These are phyloP conservation scores for Wickerhamomyces chambardii DNA, from an alignment of 805 yeast species.

Conservation along the genomic window DNA sequence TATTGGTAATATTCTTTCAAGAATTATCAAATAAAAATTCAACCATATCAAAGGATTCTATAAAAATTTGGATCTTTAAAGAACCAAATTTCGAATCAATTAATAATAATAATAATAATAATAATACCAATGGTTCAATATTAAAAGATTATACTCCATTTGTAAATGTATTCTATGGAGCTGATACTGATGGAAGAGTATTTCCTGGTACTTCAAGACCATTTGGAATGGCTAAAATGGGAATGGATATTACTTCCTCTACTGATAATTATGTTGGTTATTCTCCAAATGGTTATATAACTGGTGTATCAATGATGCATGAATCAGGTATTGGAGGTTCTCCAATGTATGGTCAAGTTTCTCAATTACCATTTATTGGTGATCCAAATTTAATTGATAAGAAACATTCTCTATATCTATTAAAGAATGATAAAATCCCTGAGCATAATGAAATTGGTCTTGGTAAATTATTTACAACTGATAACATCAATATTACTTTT, in stretches of 20 bases:
- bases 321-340: conserved; percentile 31
- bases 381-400: not conserved
- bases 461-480: conserved; percentile 14
- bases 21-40: too few species aligned
- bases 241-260: conserved; percentile 20
- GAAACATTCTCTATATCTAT: too few species aligned
- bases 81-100: too few species aligned
- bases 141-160: not conserved
- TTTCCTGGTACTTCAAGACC: conserved; percentile 28
- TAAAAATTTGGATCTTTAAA: too few species aligned
- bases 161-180: conserved; percentile 25
- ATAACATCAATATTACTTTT: conserved; percentile 17
- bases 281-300: conserved; percentile 20
- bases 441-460: conserved; percentile 20
- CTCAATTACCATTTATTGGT: conserved; percentile 20
- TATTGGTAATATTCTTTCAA: too few species aligned
- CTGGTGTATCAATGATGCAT: conserved; percentile 28
- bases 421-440: not conserved
- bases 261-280: conserved; percentile 25
- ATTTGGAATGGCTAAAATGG: conserved; percentile 28
- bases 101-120: too few species aligned
- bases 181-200: conserved; percentile 24
- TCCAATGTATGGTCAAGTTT: conserved; percentile 25
- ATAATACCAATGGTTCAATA: too few species aligned
- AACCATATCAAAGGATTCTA: too few species aligned